Evolutionary conservation across 2,329 filamentous ascomycete genomes (phyloP).

Genomic region (Paramyrothecium sp.): DNA sequence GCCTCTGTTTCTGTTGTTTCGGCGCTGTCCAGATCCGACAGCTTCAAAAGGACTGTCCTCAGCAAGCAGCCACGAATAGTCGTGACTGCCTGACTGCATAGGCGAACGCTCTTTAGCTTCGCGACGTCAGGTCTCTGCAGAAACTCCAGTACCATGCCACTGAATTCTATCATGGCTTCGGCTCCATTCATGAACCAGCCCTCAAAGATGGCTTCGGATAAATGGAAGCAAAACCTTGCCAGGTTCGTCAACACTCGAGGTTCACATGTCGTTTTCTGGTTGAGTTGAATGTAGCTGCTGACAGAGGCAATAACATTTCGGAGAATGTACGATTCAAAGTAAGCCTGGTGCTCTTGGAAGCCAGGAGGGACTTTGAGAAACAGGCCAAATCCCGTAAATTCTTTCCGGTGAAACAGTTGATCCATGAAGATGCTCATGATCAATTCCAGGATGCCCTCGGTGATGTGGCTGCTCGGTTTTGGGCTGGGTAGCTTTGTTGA

Average conservation of each 20-base stretch:
- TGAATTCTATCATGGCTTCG: conserved; percentile 79
- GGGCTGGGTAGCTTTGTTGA: conserved; percentile 46
- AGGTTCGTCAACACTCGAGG: conserved; percentile 85
- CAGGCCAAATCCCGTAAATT: conserved; percentile 84
- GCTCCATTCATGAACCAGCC: conserved; percentile 94
- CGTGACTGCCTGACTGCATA: conserved; percentile 81
- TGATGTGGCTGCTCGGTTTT: conserved; percentile 64
- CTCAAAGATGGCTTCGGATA: conserved; percentile 89
- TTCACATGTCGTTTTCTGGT: conserved; percentile 73
- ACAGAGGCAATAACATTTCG: conserved; percentile 72
- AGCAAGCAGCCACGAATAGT: conserved; percentile 77
- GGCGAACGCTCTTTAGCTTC: conserved; percentile 79
- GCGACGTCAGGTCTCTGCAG: conserved; percentile 82
- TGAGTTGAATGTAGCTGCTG: conserved; percentile 65
- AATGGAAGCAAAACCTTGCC: conserved; percentile 73
- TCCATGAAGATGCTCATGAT: conserved; percentile 80
- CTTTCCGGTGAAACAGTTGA: conserved; percentile 81
- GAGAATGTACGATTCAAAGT: conserved; percentile 89
- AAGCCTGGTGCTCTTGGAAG: conserved; percentile 91
- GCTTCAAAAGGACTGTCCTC: conserved; percentile 72
- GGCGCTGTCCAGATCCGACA: conserved; percentile 78
- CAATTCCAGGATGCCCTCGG: conserved; percentile 76
- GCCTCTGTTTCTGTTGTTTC: conserved; percentile 59
- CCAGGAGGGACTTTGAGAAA: conserved; percentile 88
- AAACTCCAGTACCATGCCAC: conserved; percentile 82